Conservation (phyloP, 345 rosid species). For the Alliaria petiolata region DNA sequence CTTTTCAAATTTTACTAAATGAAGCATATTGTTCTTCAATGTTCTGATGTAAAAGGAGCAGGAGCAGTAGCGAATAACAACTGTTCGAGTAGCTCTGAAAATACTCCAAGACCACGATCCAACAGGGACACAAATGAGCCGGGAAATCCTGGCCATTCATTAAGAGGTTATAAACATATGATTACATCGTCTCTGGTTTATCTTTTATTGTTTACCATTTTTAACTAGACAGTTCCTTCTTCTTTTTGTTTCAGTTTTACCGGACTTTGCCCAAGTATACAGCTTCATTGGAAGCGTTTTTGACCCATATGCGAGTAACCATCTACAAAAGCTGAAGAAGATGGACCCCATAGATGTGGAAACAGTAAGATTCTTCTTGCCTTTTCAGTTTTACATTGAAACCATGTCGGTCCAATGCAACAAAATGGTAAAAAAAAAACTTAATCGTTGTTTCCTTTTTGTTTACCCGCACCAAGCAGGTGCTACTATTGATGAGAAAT, state of each 20-base stretch:
- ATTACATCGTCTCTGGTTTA: neutral
- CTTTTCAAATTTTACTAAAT: neutral
- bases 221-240: constrained; percentile 5
- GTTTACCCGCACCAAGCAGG: constrained; percentile 55
- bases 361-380: constrained; percentile 55
- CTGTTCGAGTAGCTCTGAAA: constrained; percentile 63
- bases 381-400: constrained; percentile 4
- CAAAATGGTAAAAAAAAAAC: neutral
- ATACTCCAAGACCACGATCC: constrained; percentile 46
- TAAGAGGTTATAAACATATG: constrained; percentile 56
- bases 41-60: constrained; percentile 25
- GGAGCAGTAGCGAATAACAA: constrained; percentile 45
- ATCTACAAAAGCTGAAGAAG: constrained; percentile 75
- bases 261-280: constrained; percentile 86
- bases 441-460: constrained; percentile 13
- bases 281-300: constrained; percentile 81
- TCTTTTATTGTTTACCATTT: neutral
- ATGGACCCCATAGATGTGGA: constrained; percentile 94
- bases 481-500: constrained; percentile 85
- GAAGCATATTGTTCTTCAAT: neutral
- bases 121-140: constrained; percentile 43
- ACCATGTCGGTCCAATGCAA: neutral
- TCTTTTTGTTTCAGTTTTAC: constrained; percentile 59
- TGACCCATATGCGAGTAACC: constrained; percentile 64
- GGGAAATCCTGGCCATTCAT: constrained; percentile 46